Percentiles rank a stretch among this genome's conserved stretches.
phyloP scores from a whole-genome alignment of 305 asterid genomes.

The Fraxinus xanthoxyloides region DNA sequence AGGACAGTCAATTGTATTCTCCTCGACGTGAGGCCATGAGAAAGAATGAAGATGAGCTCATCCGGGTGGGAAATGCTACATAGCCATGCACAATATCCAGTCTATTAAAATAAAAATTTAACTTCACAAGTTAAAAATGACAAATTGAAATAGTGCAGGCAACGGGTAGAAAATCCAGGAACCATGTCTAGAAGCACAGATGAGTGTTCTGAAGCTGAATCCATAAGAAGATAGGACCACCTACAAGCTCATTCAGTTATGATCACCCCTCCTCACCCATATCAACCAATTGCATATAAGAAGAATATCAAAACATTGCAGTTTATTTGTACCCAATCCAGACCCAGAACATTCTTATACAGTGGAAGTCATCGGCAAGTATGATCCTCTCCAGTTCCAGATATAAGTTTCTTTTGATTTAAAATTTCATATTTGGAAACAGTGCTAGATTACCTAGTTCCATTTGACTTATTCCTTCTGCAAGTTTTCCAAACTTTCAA shows the following conservation, averaged over 20 bases:
- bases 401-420: neutral
- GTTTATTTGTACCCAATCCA: neutral
- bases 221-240: neutral
- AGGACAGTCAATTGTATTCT: neutral
- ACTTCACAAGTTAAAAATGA: neutral
- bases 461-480: neutral
- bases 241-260: neutral
- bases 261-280: neutral
- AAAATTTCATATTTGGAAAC: neutral
- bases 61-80: neutral
- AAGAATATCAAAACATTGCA: neutral
- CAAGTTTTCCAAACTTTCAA: neutral
- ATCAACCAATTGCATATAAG: neutral
- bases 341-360: neutral
- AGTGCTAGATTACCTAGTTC: neutral
- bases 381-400: neutral
- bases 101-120: neutral
- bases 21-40: slow-evolving; percentile 23
- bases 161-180: neutral
- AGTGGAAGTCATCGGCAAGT: neutral
- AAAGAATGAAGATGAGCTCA: neutral
- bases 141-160: neutral
- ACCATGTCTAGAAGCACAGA: neutral
- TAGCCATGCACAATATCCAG: neutral
- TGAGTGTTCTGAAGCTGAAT: neutral